Evolutionary conservation across 345 rosid genomes (phyloP), one percentile per base, ranked within the genome.

Genomic region (Sisymbrium altissimum): DNA sequence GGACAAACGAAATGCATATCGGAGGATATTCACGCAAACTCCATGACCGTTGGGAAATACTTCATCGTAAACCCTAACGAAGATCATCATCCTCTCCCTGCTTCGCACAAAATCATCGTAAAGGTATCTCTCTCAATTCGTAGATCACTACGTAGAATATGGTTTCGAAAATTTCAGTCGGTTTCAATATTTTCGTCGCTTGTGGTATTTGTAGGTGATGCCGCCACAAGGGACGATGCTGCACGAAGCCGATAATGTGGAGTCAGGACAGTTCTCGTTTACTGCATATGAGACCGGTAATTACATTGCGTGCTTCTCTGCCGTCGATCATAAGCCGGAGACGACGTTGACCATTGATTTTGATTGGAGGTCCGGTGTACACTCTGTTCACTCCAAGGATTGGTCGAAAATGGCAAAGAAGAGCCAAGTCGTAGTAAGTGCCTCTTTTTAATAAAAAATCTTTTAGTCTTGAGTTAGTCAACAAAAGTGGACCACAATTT

Each of bases 41-140:
- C 97, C n/a, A 76, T 89, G 89, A 79, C 87, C n/a, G 89, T 91
- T 66, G 97, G 97, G 13, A 91, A 87, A 81, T 94, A 89, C 82
- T 53, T 66, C 81, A 56, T 94, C 67, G 87, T 94, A 14, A 94
- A 89, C 59, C 89, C 86, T 30, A 77, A 85, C 75, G 89, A 89
- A 13, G 86, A 76, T 40, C 86, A 23, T 23, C 25, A 86, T 0
- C 88, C 92, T 14, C 71, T 91, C 48, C 89, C 97, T 18, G 77
- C 78, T 6, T 83, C 97, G 17, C 97, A 88, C 74, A 85, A 83
- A 40, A 64, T 89, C 84, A 77, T 75, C 71, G 86, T 82, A 74
- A 81, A 83, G 86, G 98, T 91, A 23, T 23, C 32, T 50, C 30
- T 23, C 3, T 30, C 44, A 13, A 17, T 6, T 9, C 10, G 7